Conservation (phyloP, 805 yeast species). For the Candida berthetii region DNA sequence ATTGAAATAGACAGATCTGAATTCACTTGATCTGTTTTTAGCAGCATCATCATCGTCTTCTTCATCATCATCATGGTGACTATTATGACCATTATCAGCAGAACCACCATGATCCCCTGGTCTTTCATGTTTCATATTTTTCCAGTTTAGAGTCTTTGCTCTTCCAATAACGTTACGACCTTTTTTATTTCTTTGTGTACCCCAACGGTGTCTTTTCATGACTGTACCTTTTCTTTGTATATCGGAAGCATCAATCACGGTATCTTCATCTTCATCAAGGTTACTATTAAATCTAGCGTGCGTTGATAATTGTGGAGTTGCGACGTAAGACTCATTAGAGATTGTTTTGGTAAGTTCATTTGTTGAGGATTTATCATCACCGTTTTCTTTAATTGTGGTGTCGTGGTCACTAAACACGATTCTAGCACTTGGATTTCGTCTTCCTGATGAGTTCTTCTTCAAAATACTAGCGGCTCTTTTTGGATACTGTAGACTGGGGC, state of each 20-base stretch:
- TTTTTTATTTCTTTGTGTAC: conserved; percentile 72
- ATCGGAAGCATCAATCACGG: neutral
- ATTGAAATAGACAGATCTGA: conserved; percentile 54
- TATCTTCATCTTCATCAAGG: conserved; percentile 5
- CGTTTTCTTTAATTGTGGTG: conserved; percentile 10
- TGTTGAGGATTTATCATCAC: neutral
- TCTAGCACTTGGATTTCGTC: conserved; percentile 13
- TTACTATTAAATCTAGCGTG: conserved; percentile 13
- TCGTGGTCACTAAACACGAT: conserved; percentile 17
- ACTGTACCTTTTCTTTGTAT: conserved; percentile 35
- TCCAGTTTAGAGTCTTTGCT: conserved; percentile 54
- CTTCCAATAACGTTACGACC: conserved; percentile 61
- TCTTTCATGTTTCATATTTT: conserved; percentile 20
- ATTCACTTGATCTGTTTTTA: conserved; percentile 30
- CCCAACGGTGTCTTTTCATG: conserved; percentile 84
- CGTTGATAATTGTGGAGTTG: conserved; percentile 19
- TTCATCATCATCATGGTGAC: conserved; percentile 16
- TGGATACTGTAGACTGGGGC: conserved; percentile 2
- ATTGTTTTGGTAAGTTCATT: conserved; percentile 11
- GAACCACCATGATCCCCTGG: conserved; percentile 27
- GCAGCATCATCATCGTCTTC: conserved; percentile 26
- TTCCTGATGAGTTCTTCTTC: conserved; percentile 6
- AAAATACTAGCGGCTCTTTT: conserved; percentile 15
- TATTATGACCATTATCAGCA: conserved; percentile 14
- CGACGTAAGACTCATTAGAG: conserved; percentile 14